Conservation (phyloP, 108 stramenopile species). For the Seminavis robusta region DNA sequence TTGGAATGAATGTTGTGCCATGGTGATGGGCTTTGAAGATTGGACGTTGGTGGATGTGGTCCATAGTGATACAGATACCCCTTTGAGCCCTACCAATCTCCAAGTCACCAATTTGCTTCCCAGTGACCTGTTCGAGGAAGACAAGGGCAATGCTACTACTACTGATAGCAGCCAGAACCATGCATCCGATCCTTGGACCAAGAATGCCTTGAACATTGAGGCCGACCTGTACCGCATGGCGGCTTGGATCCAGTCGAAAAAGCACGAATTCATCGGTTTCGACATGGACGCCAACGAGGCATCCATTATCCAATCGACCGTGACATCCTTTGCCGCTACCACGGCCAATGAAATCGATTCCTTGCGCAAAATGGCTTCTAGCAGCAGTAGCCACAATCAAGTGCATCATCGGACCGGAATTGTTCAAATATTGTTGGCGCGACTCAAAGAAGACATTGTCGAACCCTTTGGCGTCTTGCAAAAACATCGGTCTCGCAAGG, state of each 20-base stretch:
- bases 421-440: conserved; percentile 58
- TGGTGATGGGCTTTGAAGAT: no score
- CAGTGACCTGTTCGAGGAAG: no score
- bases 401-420: conserved; percentile 62
- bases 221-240: conserved; percentile 41
- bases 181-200: no score
- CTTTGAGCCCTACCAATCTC: no score
- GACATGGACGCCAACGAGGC: conserved; percentile 68
- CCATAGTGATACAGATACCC: no score
- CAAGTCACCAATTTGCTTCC: no score
- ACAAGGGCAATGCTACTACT: no score
- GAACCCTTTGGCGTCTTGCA: conserved; percentile 67
- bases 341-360: conserved; percentile 81
- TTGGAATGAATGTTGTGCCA: no score
- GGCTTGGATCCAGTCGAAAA: conserved; percentile 36
- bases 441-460: conserved; percentile 61
- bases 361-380: conserved; percentile 49
- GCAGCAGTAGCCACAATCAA: conserved; percentile 5
- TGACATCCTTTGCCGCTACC: conserved; percentile 77
- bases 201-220: conserved; percentile 40
- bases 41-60: no score
- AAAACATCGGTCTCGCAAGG: conserved; percentile 42
- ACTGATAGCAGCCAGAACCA: no score
- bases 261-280: conserved; percentile 24
- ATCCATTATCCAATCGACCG: conserved; percentile 72